These are phyloP conservation scores for Priceomyces melissophilus DNA, from an alignment of 805 yeast genomes.

Conservation along the genomic window DNA sequence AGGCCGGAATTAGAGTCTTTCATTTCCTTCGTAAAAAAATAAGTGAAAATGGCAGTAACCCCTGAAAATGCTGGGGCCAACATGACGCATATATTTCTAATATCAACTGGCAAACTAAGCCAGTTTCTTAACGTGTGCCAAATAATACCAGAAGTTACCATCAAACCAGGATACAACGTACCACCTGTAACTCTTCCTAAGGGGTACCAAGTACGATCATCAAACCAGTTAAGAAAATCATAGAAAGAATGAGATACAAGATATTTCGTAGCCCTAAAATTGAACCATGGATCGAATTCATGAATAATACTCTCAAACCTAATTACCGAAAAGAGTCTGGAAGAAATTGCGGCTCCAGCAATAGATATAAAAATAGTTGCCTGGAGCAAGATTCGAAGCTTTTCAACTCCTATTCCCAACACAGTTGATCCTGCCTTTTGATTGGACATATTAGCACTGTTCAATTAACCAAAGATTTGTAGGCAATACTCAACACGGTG, in stretches of 20 bases:
- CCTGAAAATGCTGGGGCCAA: slow-evolving; percentile 97
- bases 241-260: slow-evolving; percentile 79
- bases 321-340: slow-evolving; percentile 93
- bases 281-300: slow-evolving; percentile 97
- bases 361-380: slow-evolving; percentile 68
- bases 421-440: slow-evolving; percentile 22
- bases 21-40: slow-evolving; percentile 82
- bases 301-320: slow-evolving; percentile 95
- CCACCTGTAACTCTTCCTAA: slow-evolving; percentile 99
- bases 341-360: slow-evolving; percentile 88
- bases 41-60: slow-evolving; percentile 85
- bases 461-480: slow-evolving; percentile 18
- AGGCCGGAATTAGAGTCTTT: slow-evolving; percentile 88
- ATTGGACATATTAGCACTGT: slow-evolving; percentile 9
- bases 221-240: slow-evolving; percentile 96
- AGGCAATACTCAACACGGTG: slow-evolving; percentile 7
- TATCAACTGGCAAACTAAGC: slow-evolving; percentile 82
- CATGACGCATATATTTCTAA: slow-evolving; percentile 91
- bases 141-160: slow-evolving; percentile 94
- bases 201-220: slow-evolving; percentile 98
- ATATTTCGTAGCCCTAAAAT: slow-evolving; percentile 93
- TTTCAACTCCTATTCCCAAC: slow-evolving; percentile 31
- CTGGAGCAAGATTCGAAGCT: slow-evolving; percentile 49
- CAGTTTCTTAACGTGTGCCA: slow-evolving; percentile 65
- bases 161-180: slow-evolving; percentile 93